Conservation (phyloP, 192 early-diverging fungal species). For the Phycomyces blakesleeanus region DNA sequence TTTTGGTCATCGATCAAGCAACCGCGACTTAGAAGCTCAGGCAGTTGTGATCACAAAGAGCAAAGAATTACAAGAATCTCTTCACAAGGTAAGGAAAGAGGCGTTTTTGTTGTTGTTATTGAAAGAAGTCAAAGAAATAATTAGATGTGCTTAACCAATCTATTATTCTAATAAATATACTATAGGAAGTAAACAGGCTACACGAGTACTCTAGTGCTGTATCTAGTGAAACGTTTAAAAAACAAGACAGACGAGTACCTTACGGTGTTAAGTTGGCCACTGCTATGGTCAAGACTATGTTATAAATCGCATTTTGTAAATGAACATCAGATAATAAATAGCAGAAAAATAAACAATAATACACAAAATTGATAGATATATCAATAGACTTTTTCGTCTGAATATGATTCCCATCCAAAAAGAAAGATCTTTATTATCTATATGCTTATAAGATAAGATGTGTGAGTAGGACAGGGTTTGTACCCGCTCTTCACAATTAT, state of each 20-base stretch:
- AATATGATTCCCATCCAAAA: no score
- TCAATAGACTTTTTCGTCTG: no score
- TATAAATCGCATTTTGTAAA: conserved; percentile 29
- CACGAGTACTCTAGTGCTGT: conserved; percentile 43
- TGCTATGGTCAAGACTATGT: conserved; percentile 55
- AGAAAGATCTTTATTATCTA: no score
- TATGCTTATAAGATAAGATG: no score
- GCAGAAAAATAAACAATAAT: no score
- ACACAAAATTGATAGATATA: no score
- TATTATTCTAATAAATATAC: neutral
- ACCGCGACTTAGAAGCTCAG: conserved; percentile 90
- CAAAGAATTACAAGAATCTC: conserved; percentile 39
- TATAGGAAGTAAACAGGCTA: conserved; percentile 51
- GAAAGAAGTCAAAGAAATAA: conserved; percentile 1
- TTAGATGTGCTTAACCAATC: neutral
- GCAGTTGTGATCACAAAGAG: conserved; percentile 71
- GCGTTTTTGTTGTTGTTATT: no score
- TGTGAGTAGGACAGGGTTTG: no score
- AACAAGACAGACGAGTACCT: conserved; percentile 50
- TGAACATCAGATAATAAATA: no score
- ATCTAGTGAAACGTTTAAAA: conserved; percentile 45
- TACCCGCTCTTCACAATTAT: no score
- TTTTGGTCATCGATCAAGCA: conserved; percentile 86
- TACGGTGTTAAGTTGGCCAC: conserved; percentile 51
- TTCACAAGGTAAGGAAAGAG: conserved; percentile 52